A percentile compares a stretch with the other conserved stretches of the same genome.
Conservation (phyloP, 441 rosid species). For the Gossypium gossypioides region DNA sequence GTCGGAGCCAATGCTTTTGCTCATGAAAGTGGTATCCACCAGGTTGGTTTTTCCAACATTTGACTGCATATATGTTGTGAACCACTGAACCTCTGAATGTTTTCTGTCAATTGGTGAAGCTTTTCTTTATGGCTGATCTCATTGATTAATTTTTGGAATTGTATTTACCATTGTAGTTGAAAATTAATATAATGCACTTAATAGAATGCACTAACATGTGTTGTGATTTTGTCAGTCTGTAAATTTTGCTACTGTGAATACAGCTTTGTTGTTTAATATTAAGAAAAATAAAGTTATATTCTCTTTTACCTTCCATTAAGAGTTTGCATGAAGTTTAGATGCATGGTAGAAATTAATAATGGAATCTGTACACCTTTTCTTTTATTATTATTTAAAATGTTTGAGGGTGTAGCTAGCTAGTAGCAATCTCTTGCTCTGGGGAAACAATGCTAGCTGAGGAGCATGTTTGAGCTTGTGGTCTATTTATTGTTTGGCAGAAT, state of each 20-base stretch:
- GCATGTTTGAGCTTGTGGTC: background rate
- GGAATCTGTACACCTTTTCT: background rate
- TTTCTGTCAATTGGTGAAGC: background rate
- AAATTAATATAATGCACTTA: background rate
- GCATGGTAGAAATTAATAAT: background rate
- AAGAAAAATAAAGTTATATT: background rate
- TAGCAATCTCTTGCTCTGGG: background rate
- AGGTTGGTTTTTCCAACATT: constrained; percentile 31
- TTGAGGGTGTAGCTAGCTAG: background rate
- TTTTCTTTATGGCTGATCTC: background rate
- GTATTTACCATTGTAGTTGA: background rate
- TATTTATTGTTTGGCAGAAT: background rate
- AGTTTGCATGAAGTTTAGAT: background rate
- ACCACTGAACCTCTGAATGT: background rate
- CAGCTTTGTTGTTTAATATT: background rate
- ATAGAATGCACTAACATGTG: background rate
- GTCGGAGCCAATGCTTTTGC: constrained; percentile 91
- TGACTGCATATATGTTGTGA: background rate
- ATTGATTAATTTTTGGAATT: background rate
- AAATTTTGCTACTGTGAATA: background rate
- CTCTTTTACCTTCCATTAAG: background rate
- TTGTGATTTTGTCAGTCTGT: background rate
- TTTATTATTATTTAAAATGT: background rate
- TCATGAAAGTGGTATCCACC: constrained; percentile 86
- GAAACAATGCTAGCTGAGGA: background rate